Evolutionary conservation across 805 yeast genomes (phyloP).

Genomic region (Starmera amethionina): DNA sequence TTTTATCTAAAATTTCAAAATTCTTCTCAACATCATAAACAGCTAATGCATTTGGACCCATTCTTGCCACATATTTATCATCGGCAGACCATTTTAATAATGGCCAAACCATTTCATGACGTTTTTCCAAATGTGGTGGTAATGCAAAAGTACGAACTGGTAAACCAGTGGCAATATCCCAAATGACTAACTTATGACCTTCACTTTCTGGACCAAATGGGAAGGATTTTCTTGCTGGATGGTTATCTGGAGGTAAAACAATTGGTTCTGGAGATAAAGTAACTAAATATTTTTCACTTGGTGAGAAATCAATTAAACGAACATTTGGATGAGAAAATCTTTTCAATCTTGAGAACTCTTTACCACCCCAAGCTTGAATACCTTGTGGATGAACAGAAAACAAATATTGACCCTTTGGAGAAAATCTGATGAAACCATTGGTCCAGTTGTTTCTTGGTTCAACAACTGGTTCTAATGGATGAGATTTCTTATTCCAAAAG

Average conservation of each 20-base stretch:
- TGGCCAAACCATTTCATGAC: conserved; percentile 84
- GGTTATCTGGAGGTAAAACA: conserved; percentile 52
- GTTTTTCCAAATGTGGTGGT: conserved; percentile 58
- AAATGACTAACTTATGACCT: conserved; percentile 88
- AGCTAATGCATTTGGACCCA: conserved; percentile 87
- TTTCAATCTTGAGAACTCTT: conserved; percentile 57
- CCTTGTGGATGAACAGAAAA: conserved; percentile 91
- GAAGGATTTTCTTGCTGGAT: conserved; percentile 54
- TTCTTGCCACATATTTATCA: conserved; percentile 89
- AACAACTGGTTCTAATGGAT: conserved; percentile 64
- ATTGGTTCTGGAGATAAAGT: conserved; percentile 87
- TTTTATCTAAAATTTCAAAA: conserved; percentile 79
- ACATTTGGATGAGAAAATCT: conserved; percentile 86
- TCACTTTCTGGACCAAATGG: conserved; percentile 83
- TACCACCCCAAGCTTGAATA: conserved; percentile 94
- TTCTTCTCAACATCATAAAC: conserved; percentile 70
- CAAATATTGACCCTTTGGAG: conserved; percentile 87
- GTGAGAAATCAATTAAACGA: conserved; percentile 83
- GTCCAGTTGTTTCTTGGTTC: conserved; percentile 84
- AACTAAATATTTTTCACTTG: conserved; percentile 81
- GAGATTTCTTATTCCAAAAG: conserved; percentile 71
- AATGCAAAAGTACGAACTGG: conserved; percentile 87
- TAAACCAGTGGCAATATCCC: conserved; percentile 81
- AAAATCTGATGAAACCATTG: conserved; percentile 76
- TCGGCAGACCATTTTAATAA: conserved; percentile 92